phyloP scores from a whole-genome alignment of 768 basidiomycete species.

The Tulasnella calospora region DNA sequence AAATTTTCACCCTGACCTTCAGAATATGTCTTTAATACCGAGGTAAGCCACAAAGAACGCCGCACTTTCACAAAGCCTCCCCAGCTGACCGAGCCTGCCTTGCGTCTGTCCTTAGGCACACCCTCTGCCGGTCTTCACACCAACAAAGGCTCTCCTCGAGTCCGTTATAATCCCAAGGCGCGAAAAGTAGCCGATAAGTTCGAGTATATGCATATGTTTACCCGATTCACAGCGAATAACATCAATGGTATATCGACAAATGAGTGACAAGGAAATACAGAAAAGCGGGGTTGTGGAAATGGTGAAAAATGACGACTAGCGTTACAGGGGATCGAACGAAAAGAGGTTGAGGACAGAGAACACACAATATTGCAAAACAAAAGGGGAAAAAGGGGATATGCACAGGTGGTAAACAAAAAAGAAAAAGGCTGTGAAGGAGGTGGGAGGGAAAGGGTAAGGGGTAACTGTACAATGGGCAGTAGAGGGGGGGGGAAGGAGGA shows the following conservation, averaged over 20 bases:
- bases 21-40: slow-evolving; percentile 92
- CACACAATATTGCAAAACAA: background rate
- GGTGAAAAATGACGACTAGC: background rate
- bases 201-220: background rate
- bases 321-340: background rate
- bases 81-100: background rate
- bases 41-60: slow-evolving; percentile 45
- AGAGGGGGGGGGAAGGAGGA: background rate
- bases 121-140: slow-evolving; percentile 64
- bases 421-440: background rate
- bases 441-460: background rate
- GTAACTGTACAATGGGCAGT: background rate
- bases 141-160: slow-evolving; percentile 32
- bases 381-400: background rate
- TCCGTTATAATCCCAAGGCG: background rate
- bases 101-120: slow-evolving; percentile 46
- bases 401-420: background rate
- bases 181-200: background rate
- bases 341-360: background rate
- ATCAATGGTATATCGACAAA: background rate
- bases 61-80: slow-evolving; percentile 6
- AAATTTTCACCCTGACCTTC: background rate
- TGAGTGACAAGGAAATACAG: background rate
- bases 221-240: background rate
- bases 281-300: background rate